Evolutionary conservation across 306 rosid species (phyloP), one percentile per base, ranked within the genome.

Genomic region (Vigna mungo): DNA sequence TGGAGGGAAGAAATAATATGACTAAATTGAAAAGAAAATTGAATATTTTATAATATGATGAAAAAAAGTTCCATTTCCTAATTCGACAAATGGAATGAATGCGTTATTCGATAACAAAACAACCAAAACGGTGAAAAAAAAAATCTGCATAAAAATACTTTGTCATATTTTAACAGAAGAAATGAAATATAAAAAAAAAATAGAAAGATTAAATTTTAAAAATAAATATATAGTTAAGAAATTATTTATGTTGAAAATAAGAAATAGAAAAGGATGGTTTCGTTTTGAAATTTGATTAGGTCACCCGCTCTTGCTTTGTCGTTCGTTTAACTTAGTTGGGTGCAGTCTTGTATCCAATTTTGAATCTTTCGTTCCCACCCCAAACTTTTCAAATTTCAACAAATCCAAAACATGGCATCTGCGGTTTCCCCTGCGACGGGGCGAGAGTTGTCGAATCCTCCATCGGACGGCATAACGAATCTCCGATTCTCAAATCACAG

Each of bases 381-480:
- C 37, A 0, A 23, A 56, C 27, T 30, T 23, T 32, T 61, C 47
- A 62, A 62, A 62, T 34, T 62, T 62, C 2, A 27, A 27, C 25
- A 16, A 61, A 60, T 60, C 66, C 9, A 46, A 32, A 23, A 36
- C 1, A 62, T 62, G 68, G 47, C 47, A 16, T 62, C 68, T 61
- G 64, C 59, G 37, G 64, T 58, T 7, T 9, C 93, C 56, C 85
- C 93, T 32, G 86, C 83, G 10, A 84, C 95, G 7, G 97, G 99
- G 74, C 88, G 90, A 58, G 97, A 95, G 84, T 88, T 95, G 60
- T 47, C 87, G 13, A 86, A 84, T 17, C 99, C 97, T 9, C 97
- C 99, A 0, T 72, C 96, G 32, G 99, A 95, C 83, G 99, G 99
- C 48, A 82, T 95, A 81, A 88, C 99, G 10, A 95, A 95, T 82